Evolutionary conservation across 2,329 filamentous ascomycete species (phyloP).

Genomic region (Verticillium klebahnii): DNA sequence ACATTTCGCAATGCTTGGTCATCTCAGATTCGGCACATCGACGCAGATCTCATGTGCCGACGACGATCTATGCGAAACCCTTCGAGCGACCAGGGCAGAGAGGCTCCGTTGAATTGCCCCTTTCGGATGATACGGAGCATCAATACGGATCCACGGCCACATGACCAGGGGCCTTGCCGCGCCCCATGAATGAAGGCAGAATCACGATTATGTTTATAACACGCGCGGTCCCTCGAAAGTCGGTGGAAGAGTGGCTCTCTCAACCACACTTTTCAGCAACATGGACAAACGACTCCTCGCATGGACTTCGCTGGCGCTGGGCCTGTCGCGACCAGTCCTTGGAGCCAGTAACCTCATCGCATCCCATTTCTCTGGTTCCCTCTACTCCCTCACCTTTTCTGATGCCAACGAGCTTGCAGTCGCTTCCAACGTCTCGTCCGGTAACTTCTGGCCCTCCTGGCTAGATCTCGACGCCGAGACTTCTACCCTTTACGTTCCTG

Average conservation of each 20-base stretch:
- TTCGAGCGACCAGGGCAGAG: neutral
- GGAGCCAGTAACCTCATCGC: conserved; percentile 24
- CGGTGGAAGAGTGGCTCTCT: no score
- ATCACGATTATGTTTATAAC: no score
- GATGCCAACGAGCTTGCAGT: conserved; percentile 21
- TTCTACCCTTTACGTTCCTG: conserved; percentile 28
- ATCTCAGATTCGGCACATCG: neutral
- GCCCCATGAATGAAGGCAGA: neutral
- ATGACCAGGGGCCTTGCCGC: neutral
- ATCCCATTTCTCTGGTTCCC: conserved; percentile 33
- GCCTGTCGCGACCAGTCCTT: conserved; percentile 16
- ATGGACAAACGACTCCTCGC: neutral
- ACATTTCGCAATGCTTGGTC: neutral
- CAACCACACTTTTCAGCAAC: neutral
- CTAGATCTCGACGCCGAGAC: conserved; percentile 25
- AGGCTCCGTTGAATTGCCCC: neutral
- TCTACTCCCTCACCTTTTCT: conserved; percentile 28
- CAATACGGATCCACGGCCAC: neutral
- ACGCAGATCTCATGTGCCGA: neutral
- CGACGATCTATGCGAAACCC: neutral
- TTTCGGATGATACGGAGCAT: neutral
- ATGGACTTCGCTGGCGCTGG: neutral
- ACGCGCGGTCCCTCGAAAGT: no score
- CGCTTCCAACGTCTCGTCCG: conserved; percentile 21
- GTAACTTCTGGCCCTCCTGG: conserved; percentile 32